A percentile compares a stretch with the other conserved stretches of the same genome.
Conservation (phyloP, 257 asterid genomes). For the Avicennia marina region DNA sequence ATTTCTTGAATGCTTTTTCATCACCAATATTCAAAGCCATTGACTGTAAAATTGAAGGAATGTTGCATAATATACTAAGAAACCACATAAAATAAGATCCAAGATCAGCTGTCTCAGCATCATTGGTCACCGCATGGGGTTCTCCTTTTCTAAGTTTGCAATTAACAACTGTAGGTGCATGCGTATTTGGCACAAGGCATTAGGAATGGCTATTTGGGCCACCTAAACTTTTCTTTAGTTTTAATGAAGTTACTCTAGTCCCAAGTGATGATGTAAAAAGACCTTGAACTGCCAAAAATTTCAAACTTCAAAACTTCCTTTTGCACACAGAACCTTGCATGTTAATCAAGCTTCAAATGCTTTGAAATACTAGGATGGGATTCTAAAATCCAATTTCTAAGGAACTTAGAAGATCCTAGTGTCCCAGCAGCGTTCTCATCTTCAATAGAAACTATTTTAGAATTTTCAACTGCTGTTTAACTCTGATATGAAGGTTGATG, state of each 20-base stretch:
- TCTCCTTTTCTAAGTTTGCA: conserved; percentile 73
- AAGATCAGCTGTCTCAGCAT: conserved; percentile 72
- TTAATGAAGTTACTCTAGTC: conserved; percentile 93
- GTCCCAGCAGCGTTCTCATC: conserved; percentile 59
- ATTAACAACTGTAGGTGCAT: conserved; percentile 85
- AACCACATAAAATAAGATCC: conserved; percentile 82
- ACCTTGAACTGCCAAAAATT: conserved; percentile 94
- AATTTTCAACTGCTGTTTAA: conserved; percentile 93
- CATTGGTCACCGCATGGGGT: conserved; percentile 43
- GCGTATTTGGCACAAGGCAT: conserved; percentile 72
- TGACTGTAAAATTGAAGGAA: conserved; percentile 90
- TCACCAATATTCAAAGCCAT: conserved; percentile 66
- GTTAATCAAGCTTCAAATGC: conserved; percentile 68
- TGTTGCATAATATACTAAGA: conserved; percentile 61
- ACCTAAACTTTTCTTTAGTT: conserved; percentile 77
- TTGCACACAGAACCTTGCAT: conserved; percentile 63
- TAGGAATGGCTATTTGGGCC: conserved; percentile 83
- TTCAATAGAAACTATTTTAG: conserved; percentile 79
- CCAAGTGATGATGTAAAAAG: conserved; percentile 88
- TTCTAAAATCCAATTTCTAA: conserved; percentile 81
- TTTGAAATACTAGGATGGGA: conserved; percentile 65
- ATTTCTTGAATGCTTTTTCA: conserved; percentile 61
- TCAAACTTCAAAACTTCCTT: conserved; percentile 79
- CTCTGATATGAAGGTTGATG: conserved; percentile 99
- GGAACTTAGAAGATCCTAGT: conserved; percentile 53